Percentiles rank a stretch among this genome's conserved stretches.
Evolutionary conservation across 768 basidiomycete genomes (phyloP).

Genomic region (Tylopilus plumbeoviolaceoides): DNA sequence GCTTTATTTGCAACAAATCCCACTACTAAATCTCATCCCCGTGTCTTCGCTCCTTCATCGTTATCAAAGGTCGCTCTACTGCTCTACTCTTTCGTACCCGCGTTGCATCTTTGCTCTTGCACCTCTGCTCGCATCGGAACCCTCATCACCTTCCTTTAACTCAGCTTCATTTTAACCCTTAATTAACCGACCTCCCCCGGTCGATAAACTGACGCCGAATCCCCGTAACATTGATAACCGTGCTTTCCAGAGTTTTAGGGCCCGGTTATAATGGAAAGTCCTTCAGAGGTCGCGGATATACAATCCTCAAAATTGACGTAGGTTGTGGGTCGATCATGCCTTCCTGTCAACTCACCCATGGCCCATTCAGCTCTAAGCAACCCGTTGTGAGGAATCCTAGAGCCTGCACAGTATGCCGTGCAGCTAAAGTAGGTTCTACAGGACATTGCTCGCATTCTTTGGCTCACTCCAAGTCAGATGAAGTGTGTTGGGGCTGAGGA

Average conservation of each 20-base stretch:
- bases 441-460: conserved; percentile 12
- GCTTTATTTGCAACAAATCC: conserved; percentile 40
- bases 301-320: conserved; percentile 30
- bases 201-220: conserved; percentile 40
- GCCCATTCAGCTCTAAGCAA: conserved; percentile 34
- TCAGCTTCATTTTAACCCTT: conserved; percentile 31
- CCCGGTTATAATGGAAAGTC: conserved; percentile 26
- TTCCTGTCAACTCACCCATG: conserved; percentile 8
- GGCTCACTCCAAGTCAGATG: conserved; percentile 52
- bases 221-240: conserved; percentile 39
- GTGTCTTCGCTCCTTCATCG: conserved; percentile 28
- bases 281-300: conserved; percentile 27
- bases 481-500: conserved; percentile 90
- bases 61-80: conserved; percentile 21
- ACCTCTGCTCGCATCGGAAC: neutral
- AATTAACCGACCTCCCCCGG: conserved; percentile 39
- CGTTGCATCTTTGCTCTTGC: neutral
- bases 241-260: conserved; percentile 15
- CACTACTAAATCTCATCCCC: conserved; percentile 32
- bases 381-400: conserved; percentile 48
- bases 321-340: conserved; percentile 8
- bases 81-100: conserved; percentile 9
- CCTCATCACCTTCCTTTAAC: conserved; percentile 8
- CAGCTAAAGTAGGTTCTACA: conserved; percentile 59
- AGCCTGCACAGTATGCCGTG: conserved; percentile 82